Percentiles rank a stretch among this genome's conserved stretches.
Conservation (phyloP, 495 filamentous ascomycete species). For the Zalerion maritima region DNA sequence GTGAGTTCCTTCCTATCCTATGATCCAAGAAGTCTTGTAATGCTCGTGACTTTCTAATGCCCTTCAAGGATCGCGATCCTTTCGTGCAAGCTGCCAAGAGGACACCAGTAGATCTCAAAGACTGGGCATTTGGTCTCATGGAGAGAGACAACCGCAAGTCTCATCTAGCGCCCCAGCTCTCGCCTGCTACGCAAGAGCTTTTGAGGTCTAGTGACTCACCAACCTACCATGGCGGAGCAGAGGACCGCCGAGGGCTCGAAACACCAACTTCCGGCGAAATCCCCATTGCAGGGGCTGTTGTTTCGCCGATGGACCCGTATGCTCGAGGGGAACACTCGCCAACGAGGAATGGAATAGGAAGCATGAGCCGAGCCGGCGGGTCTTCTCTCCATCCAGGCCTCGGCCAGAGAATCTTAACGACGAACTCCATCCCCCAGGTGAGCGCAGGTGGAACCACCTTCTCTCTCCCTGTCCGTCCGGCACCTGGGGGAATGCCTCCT, state of each 20-base stretch:
- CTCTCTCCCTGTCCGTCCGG: conserved; percentile 33
- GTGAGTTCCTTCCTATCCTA: conserved; percentile 24
- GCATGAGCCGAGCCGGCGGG: conserved; percentile 27
- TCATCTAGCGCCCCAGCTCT: conserved; percentile 59
- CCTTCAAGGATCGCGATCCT: conserved; percentile 60
- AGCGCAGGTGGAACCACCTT: conserved; percentile 21
- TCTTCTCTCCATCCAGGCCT: conserved; percentile 34
- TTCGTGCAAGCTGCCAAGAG: conserved; percentile 92
- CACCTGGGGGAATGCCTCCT: conserved; percentile 23
- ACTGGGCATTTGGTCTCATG: conserved; percentile 85
- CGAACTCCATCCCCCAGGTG: conserved; percentile 23
- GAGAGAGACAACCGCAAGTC: conserved; percentile 83
- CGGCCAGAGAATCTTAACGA: conserved; percentile 30
- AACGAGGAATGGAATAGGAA: conserved; percentile 25
- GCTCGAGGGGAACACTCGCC: conserved; percentile 26
- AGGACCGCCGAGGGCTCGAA: conserved; percentile 25
- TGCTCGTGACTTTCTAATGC: not conserved
- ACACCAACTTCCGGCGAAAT: conserved; percentile 56
- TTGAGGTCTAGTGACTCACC: conserved; percentile 40
- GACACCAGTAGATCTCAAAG: conserved; percentile 77
- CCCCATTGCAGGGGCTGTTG: conserved; percentile 40
- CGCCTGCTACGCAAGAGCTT: conserved; percentile 41
- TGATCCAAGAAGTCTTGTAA: not conserved
- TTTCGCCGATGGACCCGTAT: conserved; percentile 24
- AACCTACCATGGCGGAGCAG: conserved; percentile 16